Base-by-base conservation (phyloP, 202 grass and related monocot genomes). In the Elaeis oleifera region DNA sequence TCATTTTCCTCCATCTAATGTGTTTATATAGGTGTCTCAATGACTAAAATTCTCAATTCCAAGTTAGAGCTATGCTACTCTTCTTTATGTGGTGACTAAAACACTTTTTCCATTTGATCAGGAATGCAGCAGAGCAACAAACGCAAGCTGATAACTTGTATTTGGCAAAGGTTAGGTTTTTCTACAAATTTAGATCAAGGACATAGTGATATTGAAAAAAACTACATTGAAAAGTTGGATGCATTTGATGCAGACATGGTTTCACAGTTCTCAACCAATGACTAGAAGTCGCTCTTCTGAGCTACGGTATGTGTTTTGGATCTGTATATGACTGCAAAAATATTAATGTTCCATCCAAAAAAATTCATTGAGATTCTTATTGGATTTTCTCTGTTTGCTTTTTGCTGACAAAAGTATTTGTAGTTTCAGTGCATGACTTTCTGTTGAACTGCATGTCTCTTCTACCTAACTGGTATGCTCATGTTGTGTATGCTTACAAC, bases 271-370 rank as follows among this genome's bases (percentile, higher is more conserved):
- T 72, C 86, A 85, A 77, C 86, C 86, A 71, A 90, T 90, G 86
- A 85, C 87, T 49, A 79, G 87, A 83, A 83, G 87, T 68, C 65
- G 82, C 18, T 90, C 87, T 44, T 90, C 87, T 71, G 82, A 90
- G 78, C 20, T 90, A 61, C 79, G 87, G 87, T 64, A 90, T 28
- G 76, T 60, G 19, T 73, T 53, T 29, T 23, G 39, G 16, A 51
- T 64, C 13, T 8, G 20, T 9, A 50, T 15, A 51, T 50, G 8
- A 32, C 3, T 48, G 15, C 23, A 14, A 39, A 4, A 3, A 63
- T 20, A 13, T 36, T 68, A 48, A 70, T 56, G 18, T 22, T 51
- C 31, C 18, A 39, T 39, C 8, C 36, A 8, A 39, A 39, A 39
- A 8, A 36, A 8, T 36, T 11, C 9, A 8, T 39, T 13, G 36